Evolutionary conservation across 2,329 filamentous ascomycete genomes (phyloP), one percentile per base, ranked within the genome.

Genomic region (Akanthomyces lecanii): DNA sequence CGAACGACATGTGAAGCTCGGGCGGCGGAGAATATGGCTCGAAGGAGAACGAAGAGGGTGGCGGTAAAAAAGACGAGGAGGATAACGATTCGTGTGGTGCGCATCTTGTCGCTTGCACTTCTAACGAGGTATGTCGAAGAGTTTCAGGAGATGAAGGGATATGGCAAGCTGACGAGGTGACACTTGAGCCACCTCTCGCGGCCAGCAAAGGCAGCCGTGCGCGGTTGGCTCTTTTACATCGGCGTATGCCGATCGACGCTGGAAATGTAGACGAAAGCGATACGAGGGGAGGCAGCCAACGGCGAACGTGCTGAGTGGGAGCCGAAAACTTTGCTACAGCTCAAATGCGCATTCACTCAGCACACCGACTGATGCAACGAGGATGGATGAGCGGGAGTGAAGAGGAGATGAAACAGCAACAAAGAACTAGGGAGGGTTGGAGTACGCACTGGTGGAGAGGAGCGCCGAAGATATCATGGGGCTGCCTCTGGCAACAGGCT

Each of bases 11-110:
- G 30, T 30, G 61, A 42, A 3, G 61, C 28, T 47, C 45, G 33
- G 60, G 36, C 52, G 40, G 66, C 25, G 54, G 81, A 77, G 50
- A 75, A 76, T 68, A 85, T 70, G 64, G 81, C 78, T 66, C 83
- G 82, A 70, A 79, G 82, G 66, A 85, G 73, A 69, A 85, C 77
- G 72, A 85, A 84, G 68, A 85, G 74, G 60, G 79, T 80, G 53
- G 80, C 79, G 69, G 78, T 75, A 70, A 80, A 77, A 73, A 84
- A 85, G 70, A 85, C 74, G 65, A 79, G 75, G 70, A 85, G 77
- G 63, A 85, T 81, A 69, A 78, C 77, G 67, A 85, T 77, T 68
- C 82, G 79, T 63, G 82, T 81, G 50, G 82, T 77, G 67, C 82
- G 80, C 82, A 85, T 85, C 66, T 70, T 81, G 72, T 68, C 44